Conservation (phyloP, 371 early-diverging fungal genomes). For the Actinomortierella wolfii region DNA sequence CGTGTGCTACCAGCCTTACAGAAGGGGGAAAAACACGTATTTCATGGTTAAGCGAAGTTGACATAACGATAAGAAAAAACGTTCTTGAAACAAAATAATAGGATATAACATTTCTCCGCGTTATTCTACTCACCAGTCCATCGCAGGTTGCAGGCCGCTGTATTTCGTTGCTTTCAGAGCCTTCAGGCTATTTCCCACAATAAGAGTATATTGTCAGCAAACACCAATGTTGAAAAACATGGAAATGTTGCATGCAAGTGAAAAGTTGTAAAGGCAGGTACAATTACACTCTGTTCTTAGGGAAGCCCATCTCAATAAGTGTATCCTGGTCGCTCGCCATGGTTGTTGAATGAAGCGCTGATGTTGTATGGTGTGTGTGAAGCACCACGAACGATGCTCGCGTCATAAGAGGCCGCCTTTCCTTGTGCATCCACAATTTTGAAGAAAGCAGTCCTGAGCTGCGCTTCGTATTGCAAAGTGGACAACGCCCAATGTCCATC, state of each 20-base stretch:
- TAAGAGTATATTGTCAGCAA: slow-evolving; percentile 8
- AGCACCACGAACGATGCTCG: no score
- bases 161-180: slow-evolving; percentile 80
- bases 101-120: slow-evolving; percentile 2
- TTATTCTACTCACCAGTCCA: slow-evolving; percentile 77
- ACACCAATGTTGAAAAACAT: not conserved
- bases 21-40: not conserved
- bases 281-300: slow-evolving; percentile 67
- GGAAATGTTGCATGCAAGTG: not conserved
- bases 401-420: no score
- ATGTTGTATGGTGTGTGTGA: no score
- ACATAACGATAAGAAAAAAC: not conserved
- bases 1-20: slow-evolving; percentile 73
- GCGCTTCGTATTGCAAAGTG: no score
- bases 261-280: not conserved
- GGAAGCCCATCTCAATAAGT: slow-evolving; percentile 81
- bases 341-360: not conserved
- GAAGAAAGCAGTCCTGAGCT: no score
- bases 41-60: not conserved
- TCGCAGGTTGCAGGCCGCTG: slow-evolving; percentile 85
- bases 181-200: slow-evolving; percentile 27
- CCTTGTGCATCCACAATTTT: no score
- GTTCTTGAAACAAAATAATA: not conserved
- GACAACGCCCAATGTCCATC: no score
- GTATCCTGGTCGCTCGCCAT: slow-evolving; percentile 68